Conservation (phyloP, 2,329 filamentous ascomycete species). For the Pseudogymnoascus sp. region DNA sequence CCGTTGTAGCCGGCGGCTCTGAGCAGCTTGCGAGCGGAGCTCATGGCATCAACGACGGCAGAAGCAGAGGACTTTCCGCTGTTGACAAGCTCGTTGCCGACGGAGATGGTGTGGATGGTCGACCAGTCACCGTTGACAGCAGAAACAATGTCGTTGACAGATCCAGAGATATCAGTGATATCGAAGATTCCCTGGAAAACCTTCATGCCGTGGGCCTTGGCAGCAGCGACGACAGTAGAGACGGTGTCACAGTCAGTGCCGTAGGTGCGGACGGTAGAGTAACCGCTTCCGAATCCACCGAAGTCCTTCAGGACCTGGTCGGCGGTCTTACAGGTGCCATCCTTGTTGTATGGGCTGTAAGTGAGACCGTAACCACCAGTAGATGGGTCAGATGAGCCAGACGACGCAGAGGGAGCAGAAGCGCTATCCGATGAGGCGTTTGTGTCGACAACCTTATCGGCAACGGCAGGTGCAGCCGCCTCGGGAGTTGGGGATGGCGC, state of each 20-base stretch:
- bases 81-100: conserved; percentile 78
- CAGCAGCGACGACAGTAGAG: conserved; percentile 51
- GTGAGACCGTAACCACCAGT: conserved; percentile 38
- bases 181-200: conserved; percentile 70
- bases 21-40: conserved; percentile 48
- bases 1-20: conserved; percentile 58
- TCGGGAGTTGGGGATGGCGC: not conserved
- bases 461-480: not conserved
- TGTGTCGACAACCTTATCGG: not conserved
- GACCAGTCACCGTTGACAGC: conserved; percentile 58
- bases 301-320: conserved; percentile 59
- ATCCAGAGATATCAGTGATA: conserved; percentile 44
- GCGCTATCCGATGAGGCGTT: not conserved
- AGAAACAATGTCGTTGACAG: conserved; percentile 53
- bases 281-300: conserved; percentile 41
- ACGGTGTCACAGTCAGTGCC: conserved; percentile 74
- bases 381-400: not conserved
- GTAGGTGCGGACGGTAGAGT: conserved; percentile 65
- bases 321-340: conserved; percentile 58
- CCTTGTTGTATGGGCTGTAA: conserved; percentile 49
- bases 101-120: conserved; percentile 59
- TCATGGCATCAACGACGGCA: conserved; percentile 51
- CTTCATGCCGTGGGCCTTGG: conserved; percentile 55
- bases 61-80: conserved; percentile 44
- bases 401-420: not conserved